Evolutionary conservation across 2,329 filamentous ascomycete genomes (phyloP).

Genomic region (Nothopassalora personata): DNA sequence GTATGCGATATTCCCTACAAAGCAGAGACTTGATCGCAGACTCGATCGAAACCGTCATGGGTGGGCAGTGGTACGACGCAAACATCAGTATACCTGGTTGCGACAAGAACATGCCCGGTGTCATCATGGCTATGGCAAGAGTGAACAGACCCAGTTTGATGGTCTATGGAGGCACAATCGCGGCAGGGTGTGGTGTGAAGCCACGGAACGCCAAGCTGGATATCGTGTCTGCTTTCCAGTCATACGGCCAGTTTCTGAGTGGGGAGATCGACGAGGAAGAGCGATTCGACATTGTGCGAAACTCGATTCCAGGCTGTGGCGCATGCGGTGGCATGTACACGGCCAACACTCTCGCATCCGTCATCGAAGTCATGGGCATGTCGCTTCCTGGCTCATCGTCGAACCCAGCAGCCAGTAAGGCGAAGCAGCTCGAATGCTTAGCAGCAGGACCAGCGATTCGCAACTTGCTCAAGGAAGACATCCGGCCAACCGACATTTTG

Average conservation of each 20-base stretch:
- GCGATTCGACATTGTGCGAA: conserved; percentile 87
- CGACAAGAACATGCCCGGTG: conserved; percentile 97
- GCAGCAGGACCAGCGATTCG: conserved; percentile 47
- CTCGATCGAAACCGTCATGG: conserved; percentile 98
- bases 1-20: conserved; percentile 81
- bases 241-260: conserved; percentile 89
- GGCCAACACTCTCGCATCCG: conserved; percentile 49
- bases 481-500: conserved; percentile 46
- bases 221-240: conserved; percentile 96
- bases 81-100: conserved; percentile 96
- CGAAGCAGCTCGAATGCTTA: conserved; percentile 47
- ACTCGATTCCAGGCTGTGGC: conserved; percentile 80
- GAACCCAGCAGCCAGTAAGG: conserved; percentile 47
- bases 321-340: conserved; percentile 77
- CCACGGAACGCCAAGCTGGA: conserved; percentile 68
- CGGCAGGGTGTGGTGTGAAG: conserved; percentile 74
- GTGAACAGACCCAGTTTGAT: conserved; percentile 93
- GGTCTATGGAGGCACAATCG: conserved; percentile 95
- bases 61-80: conserved; percentile 96
- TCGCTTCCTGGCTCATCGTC: conserved; percentile 48
- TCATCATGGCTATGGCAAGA: conserved; percentile 75
- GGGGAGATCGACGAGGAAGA: conserved; percentile 87
- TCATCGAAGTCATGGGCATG: conserved; percentile 49
- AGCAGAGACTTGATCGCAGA: conserved; percentile 96
- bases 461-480: conserved; percentile 48